Evolutionary conservation across 2,329 filamentous ascomycete genomes (phyloP).

Genomic region (Beauveria rudraprayagi): DNA sequence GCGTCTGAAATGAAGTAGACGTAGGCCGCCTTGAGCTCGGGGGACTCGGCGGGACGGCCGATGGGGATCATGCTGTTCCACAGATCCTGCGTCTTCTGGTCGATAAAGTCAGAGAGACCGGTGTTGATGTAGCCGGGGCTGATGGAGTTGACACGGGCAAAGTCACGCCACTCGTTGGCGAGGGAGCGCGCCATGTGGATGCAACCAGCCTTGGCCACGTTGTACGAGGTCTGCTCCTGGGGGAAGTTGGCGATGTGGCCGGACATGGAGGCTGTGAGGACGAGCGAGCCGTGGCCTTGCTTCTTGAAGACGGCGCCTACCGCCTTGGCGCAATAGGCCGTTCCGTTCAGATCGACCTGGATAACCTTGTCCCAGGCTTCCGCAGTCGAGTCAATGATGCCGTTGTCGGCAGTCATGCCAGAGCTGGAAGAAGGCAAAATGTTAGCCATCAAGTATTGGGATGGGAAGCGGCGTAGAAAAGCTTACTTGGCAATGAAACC

Average conservation of each 20-base stretch:
- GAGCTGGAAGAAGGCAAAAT: constrained; percentile 32
- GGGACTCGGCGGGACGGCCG: constrained; percentile 57
- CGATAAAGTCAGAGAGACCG: constrained; percentile 59
- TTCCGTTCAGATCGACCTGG: constrained; percentile 56
- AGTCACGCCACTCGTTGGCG: constrained; percentile 62
- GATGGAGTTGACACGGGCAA: constrained; percentile 57
- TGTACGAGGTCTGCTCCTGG: constrained; percentile 60
- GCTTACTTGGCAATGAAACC: constrained; percentile 69
- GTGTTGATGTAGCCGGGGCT: constrained; percentile 63
- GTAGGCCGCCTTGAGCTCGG: constrained; percentile 71
- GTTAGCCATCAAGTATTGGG: not conserved
- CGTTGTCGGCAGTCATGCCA: constrained; percentile 60
- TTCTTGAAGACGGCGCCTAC: constrained; percentile 57
- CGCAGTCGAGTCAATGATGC: constrained; percentile 59
- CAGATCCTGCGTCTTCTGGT: constrained; percentile 57
- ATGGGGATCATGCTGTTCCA: constrained; percentile 71
- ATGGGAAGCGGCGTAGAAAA: too few species aligned
- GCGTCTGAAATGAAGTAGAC: constrained; percentile 71
- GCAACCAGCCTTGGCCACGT: constrained; percentile 53
- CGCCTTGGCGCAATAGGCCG: constrained; percentile 58
- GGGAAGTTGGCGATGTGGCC: constrained; percentile 65
- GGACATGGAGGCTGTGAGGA: constrained; percentile 63
- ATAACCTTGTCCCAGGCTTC: constrained; percentile 60
- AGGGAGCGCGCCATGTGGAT: constrained; percentile 37
- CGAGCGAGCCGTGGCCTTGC: constrained; percentile 55